A percentile compares a stretch with the other conserved stretches of the same genome.
These are phyloP conservation scores for Cyberlindnera euphorbiae DNA, from an alignment of 805 yeast genomes.

Conservation along the genomic window DNA sequence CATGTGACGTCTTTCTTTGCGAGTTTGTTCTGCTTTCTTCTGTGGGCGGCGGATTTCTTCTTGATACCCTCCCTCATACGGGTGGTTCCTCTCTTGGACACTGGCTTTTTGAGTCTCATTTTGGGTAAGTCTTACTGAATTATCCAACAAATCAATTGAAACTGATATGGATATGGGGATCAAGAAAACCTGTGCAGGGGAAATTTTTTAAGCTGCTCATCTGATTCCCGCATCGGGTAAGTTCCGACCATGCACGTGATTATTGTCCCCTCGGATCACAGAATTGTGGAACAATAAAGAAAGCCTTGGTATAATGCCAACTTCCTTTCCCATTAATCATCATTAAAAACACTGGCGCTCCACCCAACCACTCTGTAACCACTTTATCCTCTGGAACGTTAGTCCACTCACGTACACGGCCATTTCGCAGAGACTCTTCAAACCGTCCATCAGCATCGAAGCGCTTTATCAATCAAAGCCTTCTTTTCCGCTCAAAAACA, in stretches of 20 bases:
- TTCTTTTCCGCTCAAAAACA: no score
- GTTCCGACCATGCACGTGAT: neutral
- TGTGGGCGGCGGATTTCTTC: constrained; percentile 91
- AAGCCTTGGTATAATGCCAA: neutral
- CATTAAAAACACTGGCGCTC: neutral
- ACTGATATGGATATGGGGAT: no score
- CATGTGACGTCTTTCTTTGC: constrained; percentile 92
- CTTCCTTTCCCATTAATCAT: neutral
- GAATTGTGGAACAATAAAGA: neutral
- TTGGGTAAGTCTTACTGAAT: no score
- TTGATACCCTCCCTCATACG: constrained; percentile 95
- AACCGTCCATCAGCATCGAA: no score
- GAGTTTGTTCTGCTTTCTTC: constrained; percentile 74
- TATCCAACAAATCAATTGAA: no score
- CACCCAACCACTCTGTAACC: neutral
- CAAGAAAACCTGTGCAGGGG: no score
- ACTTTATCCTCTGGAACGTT: neutral
- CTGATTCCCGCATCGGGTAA: neutral
- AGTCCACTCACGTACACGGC: no score
- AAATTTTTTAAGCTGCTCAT: constrained; percentile 2
- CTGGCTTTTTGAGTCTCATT: constrained; percentile 32
- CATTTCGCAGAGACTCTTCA: no score
- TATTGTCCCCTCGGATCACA: neutral
- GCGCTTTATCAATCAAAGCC: no score
- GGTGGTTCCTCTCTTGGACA: constrained; percentile 86